These are phyloP conservation scores for Vigna trinervia DNA, from an alignment of 306 rosid species.

Conservation along the genomic window DNA sequence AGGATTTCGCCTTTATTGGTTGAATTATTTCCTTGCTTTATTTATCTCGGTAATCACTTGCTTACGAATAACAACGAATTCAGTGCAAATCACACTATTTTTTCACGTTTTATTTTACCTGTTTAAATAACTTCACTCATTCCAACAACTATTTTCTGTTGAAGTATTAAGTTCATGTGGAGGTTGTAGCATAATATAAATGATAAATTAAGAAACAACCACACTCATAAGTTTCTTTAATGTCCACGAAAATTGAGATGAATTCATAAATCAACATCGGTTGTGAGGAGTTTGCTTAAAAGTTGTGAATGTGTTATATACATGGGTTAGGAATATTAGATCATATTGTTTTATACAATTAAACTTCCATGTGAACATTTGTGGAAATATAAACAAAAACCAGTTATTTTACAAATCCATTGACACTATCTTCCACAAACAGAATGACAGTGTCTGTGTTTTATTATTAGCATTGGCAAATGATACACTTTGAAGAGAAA, in stretches of 20 bases:
- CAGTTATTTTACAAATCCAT: background rate
- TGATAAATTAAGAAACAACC: background rate
- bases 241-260: background rate
- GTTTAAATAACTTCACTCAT: constrained; percentile 10
- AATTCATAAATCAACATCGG: background rate
- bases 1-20: background rate
- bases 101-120: background rate
- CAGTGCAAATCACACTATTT: constrained; percentile 14
- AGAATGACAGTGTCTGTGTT: background rate
- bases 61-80: background rate
- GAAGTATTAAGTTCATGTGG: background rate
- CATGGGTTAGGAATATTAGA: background rate
- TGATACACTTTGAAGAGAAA: background rate
- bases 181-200: background rate
- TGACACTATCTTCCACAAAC: too few species aligned
- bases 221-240: background rate
- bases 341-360: background rate
- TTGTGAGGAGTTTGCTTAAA: constrained; percentile 7
- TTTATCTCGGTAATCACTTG: constrained; percentile 12
- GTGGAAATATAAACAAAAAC: background rate
- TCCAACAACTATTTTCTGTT: background rate
- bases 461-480: background rate
- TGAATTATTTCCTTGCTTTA: background rate
- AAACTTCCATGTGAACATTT: background rate
- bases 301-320: background rate